phyloP scores from a whole-genome alignment of 495 filamentous ascomycete species.

The Acidomyces sp. region DNA sequence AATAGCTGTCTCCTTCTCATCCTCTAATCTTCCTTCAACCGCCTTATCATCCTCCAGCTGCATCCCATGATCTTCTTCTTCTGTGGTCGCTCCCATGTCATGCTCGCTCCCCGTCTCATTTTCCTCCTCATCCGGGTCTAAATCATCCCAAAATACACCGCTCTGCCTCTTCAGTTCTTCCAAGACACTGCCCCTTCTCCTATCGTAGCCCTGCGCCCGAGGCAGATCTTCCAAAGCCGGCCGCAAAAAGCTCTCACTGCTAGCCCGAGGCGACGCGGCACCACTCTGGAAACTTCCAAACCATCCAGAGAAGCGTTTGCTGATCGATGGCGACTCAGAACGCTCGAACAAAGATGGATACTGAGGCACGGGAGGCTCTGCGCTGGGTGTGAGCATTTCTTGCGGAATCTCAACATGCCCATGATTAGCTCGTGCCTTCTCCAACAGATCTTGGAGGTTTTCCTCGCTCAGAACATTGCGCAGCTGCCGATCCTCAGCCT shows the following conservation, averaged over 20 bases:
- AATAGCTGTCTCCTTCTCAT: too few relatives aligned
- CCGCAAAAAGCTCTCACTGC: constrained; percentile 3
- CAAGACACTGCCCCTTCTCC: constrained; percentile 34
- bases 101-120: background rate
- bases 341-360: background rate
- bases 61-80: constrained; percentile 9
- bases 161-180: constrained; percentile 48
- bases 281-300: constrained; percentile 6
- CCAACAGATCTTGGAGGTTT: constrained; percentile 15
- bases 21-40: too few relatives aligned
- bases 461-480: constrained; percentile 14
- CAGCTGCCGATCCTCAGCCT: background rate
- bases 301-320: constrained; percentile 23
- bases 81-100: background rate
- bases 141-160: constrained; percentile 49
- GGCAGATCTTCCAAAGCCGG: constrained; percentile 1
- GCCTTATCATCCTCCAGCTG: too few relatives aligned
- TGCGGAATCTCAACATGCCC: constrained; percentile 6
- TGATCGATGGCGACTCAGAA: constrained; percentile 22
- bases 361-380: background rate
- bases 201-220: background rate
- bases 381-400: background rate
- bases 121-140: constrained; percentile 24
- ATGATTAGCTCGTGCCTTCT: constrained; percentile 3
- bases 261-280: background rate